Base-by-base conservation (phyloP, 352 stramenopile genomes). In the Pythium phragmitis region DNA sequence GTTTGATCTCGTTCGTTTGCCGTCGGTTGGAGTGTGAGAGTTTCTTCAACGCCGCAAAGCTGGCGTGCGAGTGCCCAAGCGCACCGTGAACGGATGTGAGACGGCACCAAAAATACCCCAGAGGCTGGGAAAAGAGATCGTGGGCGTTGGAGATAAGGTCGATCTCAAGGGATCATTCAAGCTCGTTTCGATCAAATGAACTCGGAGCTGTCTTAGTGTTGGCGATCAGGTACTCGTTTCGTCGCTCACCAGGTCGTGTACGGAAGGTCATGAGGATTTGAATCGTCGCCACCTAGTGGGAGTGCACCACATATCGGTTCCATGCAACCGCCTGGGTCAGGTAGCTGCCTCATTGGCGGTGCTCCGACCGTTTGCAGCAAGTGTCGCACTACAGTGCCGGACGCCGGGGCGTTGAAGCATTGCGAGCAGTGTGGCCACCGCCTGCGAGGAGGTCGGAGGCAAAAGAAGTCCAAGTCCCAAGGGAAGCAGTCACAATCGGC, bases 381-480 rank as follows among this genome's bases (percentile, higher is more conserved):
- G 19, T 61, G 50, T 12, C 51, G 54, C 12, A 30, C 60, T 11
- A 9, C 7, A 34, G 34, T 11, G 11, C n/a, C 33, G 14, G 9
- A 42, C 16, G 4, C 50, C 3, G 14, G n/a, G 34, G 7, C 33
- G 4, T 17, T 54, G 5, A 59, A 48, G 19, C 63, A 69, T 39
- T 75, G 64, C 42, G 65, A 70, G 17, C 60, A 65, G 47, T 70
- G 68, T 41, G 68, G 72, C 30, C 36, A 62, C 30, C 47, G 46
- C 19, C 51, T 74, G 1, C 36, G 33, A 3, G 23, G 26, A n/a
- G 47, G 54, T 50, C 16, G 42, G 26, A 48, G 47, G 34, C 19
- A 59, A 47, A 23, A 11, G 17, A 57, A 8, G 16, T 34, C 9
- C 13, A 36, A 51, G 17, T 48, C 45, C 21, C 30, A 58, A 39